phyloP scores from a whole-genome alignment of 1,139 yeast genomes.

The Taphrina confusa region DNA sequence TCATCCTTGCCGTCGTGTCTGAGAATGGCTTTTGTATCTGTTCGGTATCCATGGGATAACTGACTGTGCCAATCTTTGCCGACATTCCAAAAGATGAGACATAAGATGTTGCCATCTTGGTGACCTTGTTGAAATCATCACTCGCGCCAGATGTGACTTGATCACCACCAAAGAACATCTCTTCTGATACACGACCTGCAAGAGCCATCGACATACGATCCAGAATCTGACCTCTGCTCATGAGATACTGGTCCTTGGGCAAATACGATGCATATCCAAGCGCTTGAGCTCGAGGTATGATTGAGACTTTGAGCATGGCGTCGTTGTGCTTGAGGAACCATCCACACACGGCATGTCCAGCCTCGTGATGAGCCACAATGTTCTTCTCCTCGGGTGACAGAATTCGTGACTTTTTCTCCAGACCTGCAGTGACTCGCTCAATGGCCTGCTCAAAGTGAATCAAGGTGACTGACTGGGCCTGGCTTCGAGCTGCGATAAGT shows the following conservation, averaged over 20 bases:
- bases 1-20: slow-evolving; percentile 75
- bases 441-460: slow-evolving; percentile 91
- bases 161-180: slow-evolving; percentile 65
- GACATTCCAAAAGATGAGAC: slow-evolving; percentile 93
- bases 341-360: slow-evolving; percentile 98
- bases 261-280: slow-evolving; percentile 97
- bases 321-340: slow-evolving; percentile 90
- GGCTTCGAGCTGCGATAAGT: slow-evolving; percentile 84
- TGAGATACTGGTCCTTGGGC: slow-evolving; percentile 87
- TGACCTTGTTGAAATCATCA: slow-evolving; percentile 95
- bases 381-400: slow-evolving; percentile 79
- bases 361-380: slow-evolving; percentile 95
- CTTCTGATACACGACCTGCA: slow-evolving; percentile 96
- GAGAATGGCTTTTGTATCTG: slow-evolving; percentile 82
- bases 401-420: slow-evolving; percentile 85
- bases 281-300: slow-evolving; percentile 95
- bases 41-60: slow-evolving; percentile 63
- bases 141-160: slow-evolving; percentile 94
- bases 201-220: slow-evolving; percentile 96
- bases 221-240: slow-evolving; percentile 71
- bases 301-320: slow-evolving; percentile 90
- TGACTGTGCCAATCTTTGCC: slow-evolving; percentile 73
- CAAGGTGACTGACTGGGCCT: slow-evolving; percentile 66
- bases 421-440: slow-evolving; percentile 94
- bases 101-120: slow-evolving; percentile 90